Evolutionary conservation across 257 asterid species (phyloP).

Genomic region (Ophiorrhiza pumila): DNA sequence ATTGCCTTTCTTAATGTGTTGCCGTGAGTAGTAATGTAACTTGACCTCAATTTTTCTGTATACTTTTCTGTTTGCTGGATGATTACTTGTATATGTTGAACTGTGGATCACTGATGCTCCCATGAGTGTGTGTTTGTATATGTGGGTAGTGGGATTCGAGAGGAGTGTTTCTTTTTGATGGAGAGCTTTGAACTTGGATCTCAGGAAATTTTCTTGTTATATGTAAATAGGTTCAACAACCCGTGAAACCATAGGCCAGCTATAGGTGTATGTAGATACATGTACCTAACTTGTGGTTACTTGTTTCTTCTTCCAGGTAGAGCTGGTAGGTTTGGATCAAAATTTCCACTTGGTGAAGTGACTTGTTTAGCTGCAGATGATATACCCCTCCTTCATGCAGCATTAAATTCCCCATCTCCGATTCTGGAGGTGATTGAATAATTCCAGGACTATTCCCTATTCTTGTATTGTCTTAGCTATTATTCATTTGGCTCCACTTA

Average conservation of each 20-base stretch:
- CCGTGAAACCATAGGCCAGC: not conserved
- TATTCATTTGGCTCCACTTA: not conserved
- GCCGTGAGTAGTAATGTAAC: not conserved
- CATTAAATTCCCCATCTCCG: slow-evolving; percentile 78
- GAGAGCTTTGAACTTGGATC: not conserved
- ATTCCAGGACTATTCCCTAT: slow-evolving; percentile 1
- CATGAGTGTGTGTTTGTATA: not conserved
- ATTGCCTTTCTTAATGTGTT: not conserved
- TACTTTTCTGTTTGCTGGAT: not conserved
- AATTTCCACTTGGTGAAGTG: slow-evolving; percentile 81
- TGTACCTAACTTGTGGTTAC: not conserved
- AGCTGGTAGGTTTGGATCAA: slow-evolving; percentile 95
- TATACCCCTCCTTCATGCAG: slow-evolving; percentile 76
- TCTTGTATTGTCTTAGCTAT: not conserved
- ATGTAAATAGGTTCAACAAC: not conserved
- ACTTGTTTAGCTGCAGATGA: slow-evolving; percentile 65
- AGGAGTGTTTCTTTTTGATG: not conserved
- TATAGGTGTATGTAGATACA: not conserved
- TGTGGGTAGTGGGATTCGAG: not conserved
- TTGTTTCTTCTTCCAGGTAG: slow-evolving; percentile 64
- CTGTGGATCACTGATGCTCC: not conserved
- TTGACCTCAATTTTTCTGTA: not conserved
- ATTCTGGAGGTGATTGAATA: slow-evolving; percentile 56
- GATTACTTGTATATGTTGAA: not conserved
- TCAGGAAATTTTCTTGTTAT: not conserved